phyloP scores from a whole-genome alignment of 371 early-diverging fungal species.

The Umbelopsis sp. region DNA sequence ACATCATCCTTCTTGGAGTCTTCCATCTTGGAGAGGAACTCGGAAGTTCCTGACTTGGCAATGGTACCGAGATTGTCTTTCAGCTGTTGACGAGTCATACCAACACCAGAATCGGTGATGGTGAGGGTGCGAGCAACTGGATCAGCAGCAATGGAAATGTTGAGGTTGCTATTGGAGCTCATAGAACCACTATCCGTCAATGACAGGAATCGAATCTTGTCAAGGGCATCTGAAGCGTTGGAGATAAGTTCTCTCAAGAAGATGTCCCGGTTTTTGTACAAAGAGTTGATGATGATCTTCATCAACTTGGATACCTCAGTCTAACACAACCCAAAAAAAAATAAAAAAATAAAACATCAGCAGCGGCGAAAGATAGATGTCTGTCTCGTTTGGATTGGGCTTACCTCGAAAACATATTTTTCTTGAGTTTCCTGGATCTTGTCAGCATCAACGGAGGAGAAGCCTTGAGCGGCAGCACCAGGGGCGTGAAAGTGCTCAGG shows the following conservation, averaged over 20 bases:
- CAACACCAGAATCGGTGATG: slow-evolving; percentile 94
- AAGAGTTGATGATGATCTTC: slow-evolving; percentile 88
- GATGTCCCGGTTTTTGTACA: slow-evolving; percentile 88
- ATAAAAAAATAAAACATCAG: no score
- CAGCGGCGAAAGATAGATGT: no score
- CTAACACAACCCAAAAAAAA: slow-evolving; percentile 28
- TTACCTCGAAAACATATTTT: slow-evolving; percentile 16
- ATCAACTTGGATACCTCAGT: slow-evolving; percentile 85
- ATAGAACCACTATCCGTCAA: slow-evolving; percentile 72
- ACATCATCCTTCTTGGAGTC: slow-evolving; percentile 60
- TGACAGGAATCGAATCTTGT: slow-evolving; percentile 87
- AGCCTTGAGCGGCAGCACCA: slow-evolving; percentile 17
- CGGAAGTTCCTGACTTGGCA: slow-evolving; percentile 90
- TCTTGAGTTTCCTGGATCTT: slow-evolving; percentile 10
- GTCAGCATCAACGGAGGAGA: slow-evolving; percentile 2
- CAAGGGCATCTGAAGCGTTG: slow-evolving; percentile 95
- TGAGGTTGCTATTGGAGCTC: slow-evolving; percentile 59
- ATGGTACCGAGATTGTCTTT: slow-evolving; percentile 95
- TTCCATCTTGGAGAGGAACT: slow-evolving; percentile 77
- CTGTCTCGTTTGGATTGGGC: no score
- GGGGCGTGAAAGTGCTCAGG: background rate
- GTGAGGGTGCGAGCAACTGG: slow-evolving; percentile 68
- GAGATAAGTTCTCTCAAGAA: slow-evolving; percentile 97
- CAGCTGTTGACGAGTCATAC: slow-evolving; percentile 94
- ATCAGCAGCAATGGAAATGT: slow-evolving; percentile 78